These are phyloP conservation scores for Fusarium penzigii DNA, from an alignment of 2,329 filamentous ascomycete species.

Conservation along the genomic window DNA sequence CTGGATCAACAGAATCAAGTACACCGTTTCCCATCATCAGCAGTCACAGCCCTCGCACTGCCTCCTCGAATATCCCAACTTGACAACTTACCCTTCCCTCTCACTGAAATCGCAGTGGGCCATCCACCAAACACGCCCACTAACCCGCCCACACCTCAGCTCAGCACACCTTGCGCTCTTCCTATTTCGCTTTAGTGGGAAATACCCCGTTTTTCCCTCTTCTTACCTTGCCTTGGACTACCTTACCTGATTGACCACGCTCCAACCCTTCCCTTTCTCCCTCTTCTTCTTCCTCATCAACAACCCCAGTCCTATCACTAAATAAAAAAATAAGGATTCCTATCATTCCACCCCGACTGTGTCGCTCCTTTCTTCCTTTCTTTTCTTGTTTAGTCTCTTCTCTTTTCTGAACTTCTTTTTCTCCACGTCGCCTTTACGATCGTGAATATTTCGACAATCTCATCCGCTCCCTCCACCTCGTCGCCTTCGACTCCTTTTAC, in stretches of 20 bases:
- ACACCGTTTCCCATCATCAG: not conserved
- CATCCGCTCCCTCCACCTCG: conserved; percentile 10
- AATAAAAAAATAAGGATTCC: conserved; percentile 16
- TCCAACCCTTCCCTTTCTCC: not conserved
- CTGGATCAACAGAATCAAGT: not conserved
- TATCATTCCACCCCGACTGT: conserved; percentile 14
- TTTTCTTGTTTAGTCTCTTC: conserved; percentile 11
- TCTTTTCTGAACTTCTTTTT: conserved; percentile 5
- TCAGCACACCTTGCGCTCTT: not conserved
- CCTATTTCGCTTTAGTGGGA: not conserved
- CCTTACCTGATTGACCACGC: too few relatives aligned
- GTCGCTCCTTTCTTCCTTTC: conserved; percentile 27
- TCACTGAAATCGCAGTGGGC: not conserved
- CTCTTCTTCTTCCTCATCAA: conserved; percentile 16
- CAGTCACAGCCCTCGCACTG: not conserved
- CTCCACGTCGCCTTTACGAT: conserved; percentile 15
- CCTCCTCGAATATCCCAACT: not conserved
- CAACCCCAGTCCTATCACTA: conserved; percentile 10
- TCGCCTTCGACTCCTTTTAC: conserved; percentile 13
- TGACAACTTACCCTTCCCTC: not conserved
- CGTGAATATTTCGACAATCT: conserved; percentile 14
- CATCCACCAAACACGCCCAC: not conserved
- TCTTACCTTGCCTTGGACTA: too few relatives aligned
- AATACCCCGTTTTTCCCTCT: not conserved
- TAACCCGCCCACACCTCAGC: not conserved